These are phyloP conservation scores for Lodderomyces metapsilosis DNA, from an alignment of 1,139 yeast genomes.

Conservation along the genomic window DNA sequence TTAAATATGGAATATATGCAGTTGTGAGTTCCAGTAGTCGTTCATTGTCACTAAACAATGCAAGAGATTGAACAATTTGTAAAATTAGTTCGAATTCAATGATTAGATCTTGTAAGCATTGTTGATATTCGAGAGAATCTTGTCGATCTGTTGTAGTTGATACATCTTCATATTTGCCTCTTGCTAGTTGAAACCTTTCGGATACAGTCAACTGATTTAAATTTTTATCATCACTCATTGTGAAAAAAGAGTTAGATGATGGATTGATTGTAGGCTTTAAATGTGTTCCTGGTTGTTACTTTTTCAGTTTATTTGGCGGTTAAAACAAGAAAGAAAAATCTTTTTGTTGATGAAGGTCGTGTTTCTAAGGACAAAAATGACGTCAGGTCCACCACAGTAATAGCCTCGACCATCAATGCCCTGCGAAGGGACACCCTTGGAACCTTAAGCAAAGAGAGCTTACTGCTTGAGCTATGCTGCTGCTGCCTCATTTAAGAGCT, in stretches of 20 bases:
- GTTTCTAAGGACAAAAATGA: too few species aligned
- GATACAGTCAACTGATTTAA: slow-evolving; percentile 19
- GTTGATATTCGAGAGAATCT: slow-evolving; percentile 30
- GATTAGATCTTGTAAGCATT: slow-evolving; percentile 19
- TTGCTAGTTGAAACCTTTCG: slow-evolving; percentile 19
- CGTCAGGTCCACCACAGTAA: too few species aligned
- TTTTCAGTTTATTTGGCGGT: too few species aligned
- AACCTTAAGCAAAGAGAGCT: too few species aligned
- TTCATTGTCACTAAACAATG: slow-evolving; percentile 65
- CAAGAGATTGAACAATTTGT: slow-evolving; percentile 26
- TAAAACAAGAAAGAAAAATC: too few species aligned
- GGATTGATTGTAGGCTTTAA: neutral
- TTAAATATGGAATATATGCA: slow-evolving; percentile 52
- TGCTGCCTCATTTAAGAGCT: too few species aligned
- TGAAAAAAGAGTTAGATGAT: neutral
- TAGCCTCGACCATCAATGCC: too few species aligned
- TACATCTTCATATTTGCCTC: slow-evolving; percentile 12
- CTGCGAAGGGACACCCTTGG: too few species aligned
- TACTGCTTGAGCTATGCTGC: too few species aligned
- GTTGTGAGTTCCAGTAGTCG: slow-evolving; percentile 56
- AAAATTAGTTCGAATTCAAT: slow-evolving; percentile 29
- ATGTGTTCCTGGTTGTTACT: too few species aligned
- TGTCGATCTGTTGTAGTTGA: slow-evolving; percentile 18
- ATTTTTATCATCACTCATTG: slow-evolving; percentile 1
- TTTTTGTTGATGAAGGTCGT: too few species aligned